Evolutionary conservation across 2,329 filamentous ascomycete genomes (phyloP).

Genomic region (Sarocladium brachiariae): DNA sequence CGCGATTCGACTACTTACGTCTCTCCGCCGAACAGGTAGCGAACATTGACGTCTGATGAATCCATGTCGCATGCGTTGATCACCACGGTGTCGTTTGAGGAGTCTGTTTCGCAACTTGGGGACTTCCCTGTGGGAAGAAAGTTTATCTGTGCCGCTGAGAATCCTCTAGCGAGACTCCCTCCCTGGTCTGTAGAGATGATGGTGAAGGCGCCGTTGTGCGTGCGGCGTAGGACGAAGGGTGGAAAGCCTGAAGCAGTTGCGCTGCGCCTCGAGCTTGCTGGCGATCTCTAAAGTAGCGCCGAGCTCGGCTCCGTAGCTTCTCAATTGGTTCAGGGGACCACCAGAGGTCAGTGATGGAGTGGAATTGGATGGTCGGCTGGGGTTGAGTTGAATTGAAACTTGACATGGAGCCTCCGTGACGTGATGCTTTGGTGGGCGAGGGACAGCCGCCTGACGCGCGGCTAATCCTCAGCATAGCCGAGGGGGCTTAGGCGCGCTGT

Average conservation of each 20-base stretch:
- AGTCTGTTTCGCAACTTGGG: not conserved
- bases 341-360: not conserved
- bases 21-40: constrained; percentile 34
- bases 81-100: not conserved
- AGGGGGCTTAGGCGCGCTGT: no score
- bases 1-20: constrained; percentile 23
- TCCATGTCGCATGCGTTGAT: constrained; percentile 7
- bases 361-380: no score
- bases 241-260: no score
- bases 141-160: not conserved
- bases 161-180: not conserved
- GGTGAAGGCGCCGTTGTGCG: no score
- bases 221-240: no score
- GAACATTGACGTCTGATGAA: constrained; percentile 11
- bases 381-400: no score
- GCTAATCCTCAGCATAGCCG: no score
- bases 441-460: no score
- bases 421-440: not conserved
- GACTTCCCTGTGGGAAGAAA: not conserved
- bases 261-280: no score
- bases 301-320: not conserved
- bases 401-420: not conserved
- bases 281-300: not conserved
- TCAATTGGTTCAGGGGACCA: not conserved
- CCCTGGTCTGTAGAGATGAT: no score